phyloP scores from a whole-genome alignment of 2,329 filamentous ascomycete genomes.

The Aphanocladium album region DNA sequence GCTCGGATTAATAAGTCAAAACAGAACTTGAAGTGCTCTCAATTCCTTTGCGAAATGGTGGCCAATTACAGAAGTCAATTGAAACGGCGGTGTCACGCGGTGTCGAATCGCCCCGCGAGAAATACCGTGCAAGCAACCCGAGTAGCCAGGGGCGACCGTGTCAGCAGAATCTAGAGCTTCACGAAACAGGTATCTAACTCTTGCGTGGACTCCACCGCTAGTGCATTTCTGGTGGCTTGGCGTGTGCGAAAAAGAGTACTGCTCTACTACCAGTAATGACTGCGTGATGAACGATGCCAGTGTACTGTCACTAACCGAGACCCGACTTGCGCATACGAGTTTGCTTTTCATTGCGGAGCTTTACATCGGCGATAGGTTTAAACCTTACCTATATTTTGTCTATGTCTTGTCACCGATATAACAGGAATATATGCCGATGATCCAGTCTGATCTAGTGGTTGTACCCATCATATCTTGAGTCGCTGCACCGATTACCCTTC shows the following conservation, averaged over 20 bases:
- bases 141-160: background rate
- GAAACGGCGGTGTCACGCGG: background rate
- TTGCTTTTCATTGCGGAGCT: background rate
- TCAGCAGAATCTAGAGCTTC: background rate
- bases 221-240: background rate
- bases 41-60: too few species aligned
- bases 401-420: background rate
- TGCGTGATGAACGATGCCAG: too few species aligned
- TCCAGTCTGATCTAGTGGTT: background rate
- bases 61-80: too few species aligned
- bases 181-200: constrained; percentile 5
- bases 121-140: background rate
- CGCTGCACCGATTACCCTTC: background rate
- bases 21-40: too few species aligned
- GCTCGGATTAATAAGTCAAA: too few species aligned
- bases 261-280: too few species aligned
- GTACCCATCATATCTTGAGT: background rate
- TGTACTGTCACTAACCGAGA: too few species aligned
- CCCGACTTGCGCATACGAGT: too few species aligned
- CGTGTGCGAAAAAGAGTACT: background rate
- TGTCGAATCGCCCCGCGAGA: background rate
- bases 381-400: background rate
- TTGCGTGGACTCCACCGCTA: background rate
- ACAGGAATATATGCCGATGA: constrained; percentile 3
- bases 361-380: background rate